Base-by-base conservation (phyloP, 1,284 basidiomycete genomes). In the Spongispora temasekensis region DNA sequence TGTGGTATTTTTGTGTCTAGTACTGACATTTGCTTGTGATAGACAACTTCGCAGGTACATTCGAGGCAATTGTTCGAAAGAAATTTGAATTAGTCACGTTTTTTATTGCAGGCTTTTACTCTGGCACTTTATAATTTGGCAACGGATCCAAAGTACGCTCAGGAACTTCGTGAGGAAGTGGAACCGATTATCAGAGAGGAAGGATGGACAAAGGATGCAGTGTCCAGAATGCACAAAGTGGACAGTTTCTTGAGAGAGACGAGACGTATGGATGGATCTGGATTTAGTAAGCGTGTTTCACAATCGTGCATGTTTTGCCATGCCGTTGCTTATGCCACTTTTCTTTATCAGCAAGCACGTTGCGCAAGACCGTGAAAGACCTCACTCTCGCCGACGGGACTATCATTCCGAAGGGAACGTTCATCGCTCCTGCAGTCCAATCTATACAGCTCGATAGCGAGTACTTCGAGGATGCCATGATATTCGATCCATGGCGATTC, bases 171-270 rank as follows among this genome's bases (percentile, higher is more conserved):
- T 13, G 75, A 79, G 30, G 83, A 83, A 66, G 72, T 79, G 10
- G 77, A 80, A 23, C 28, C 65, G 1, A 66, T 78, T 9, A 55
- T 81, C 7, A 62, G 61, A 1, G 64, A 71, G 30, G 72, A 81
- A 4, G 82, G 81, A 4, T 82, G 81, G 80, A 76, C 79, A 7
- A 81, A 79, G 61, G 64, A 53, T 2, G 74, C 77, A 0, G 57
- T 83, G 32, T 70, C 61, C 52, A 77, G 75, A 55, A 78, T 83
- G 78, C 63, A 66, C 57, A 80, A 77, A 64, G 48, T 81, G 1
- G 82, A 84, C 67, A 83, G 81, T 63, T 81, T 83, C 67, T 34
- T 83, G 37, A 75, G 74, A 52, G 83, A 84, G 66, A 71, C 72
- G 0, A 72, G 76, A 57, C 73, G 82, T 2, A 53, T 75, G 23